Evolutionary conservation across 2,329 filamentous ascomycete genomes (phyloP).

Genomic region (Xylariales sp.): DNA sequence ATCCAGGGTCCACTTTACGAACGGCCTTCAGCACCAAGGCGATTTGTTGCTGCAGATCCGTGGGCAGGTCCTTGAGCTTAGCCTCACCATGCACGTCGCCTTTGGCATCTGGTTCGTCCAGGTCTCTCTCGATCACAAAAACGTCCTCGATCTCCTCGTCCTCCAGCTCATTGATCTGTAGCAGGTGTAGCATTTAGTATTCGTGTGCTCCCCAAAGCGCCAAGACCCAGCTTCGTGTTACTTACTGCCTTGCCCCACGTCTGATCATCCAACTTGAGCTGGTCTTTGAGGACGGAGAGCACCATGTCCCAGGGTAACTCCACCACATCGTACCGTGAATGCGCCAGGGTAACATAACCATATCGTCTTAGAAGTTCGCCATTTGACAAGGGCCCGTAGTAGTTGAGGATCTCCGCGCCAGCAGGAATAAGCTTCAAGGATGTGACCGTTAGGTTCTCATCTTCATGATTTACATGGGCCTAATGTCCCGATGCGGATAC

Average conservation of each 20-base stretch:
- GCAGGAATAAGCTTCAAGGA: conserved; percentile 62
- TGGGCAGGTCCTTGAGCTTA: conserved; percentile 37
- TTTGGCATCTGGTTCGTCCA: conserved; percentile 45
- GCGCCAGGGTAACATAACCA: conserved; percentile 78
- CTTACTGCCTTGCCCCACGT: conserved; percentile 39
- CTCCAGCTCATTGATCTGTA: conserved; percentile 43
- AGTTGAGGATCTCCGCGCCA: conserved; percentile 79
- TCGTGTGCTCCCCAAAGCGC: too few relatives aligned
- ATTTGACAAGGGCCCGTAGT: conserved; percentile 81
- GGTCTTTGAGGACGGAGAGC: conserved; percentile 34
- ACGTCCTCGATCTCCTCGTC: conserved; percentile 69
- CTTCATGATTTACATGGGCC: conserved; percentile 51
- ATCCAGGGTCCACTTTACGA: conserved; percentile 36
- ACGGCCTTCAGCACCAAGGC: conserved; percentile 44
- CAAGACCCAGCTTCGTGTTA: too few relatives aligned
- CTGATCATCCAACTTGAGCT: conserved; percentile 31
- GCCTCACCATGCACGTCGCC: conserved; percentile 38
- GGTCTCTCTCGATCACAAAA: conserved; percentile 62
- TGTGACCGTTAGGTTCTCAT: conserved; percentile 62
- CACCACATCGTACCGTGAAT: conserved; percentile 75
- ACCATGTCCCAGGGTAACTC: conserved; percentile 67
- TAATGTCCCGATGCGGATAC: too few relatives aligned
- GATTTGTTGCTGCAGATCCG: conserved; percentile 49
- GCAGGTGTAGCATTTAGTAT: too few relatives aligned
- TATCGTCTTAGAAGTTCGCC: conserved; percentile 80